phyloP scores from a whole-genome alignment of 2,329 filamentous ascomycete species.

The Phialemoniopsis sp. region DNA sequence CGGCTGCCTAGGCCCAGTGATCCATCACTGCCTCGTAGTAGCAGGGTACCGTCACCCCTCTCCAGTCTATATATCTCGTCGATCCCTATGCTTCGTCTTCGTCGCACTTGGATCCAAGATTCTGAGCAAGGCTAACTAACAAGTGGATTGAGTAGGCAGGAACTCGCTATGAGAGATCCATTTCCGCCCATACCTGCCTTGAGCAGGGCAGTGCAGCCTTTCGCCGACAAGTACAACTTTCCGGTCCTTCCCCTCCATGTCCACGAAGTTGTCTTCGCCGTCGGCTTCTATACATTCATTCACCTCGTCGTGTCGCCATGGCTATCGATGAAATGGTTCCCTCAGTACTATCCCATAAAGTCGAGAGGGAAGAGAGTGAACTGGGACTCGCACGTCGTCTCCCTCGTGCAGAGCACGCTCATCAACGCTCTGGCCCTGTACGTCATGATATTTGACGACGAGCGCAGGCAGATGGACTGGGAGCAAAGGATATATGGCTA shows the following conservation, averaged over 20 bases:
- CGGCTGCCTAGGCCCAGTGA: too few relatives aligned
- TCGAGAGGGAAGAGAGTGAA: slow-evolving; percentile 64
- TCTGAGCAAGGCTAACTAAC: background rate
- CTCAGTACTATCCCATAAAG: slow-evolving; percentile 58
- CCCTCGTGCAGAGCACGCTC: slow-evolving; percentile 70
- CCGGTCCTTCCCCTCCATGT: slow-evolving; percentile 69
- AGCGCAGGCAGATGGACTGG: slow-evolving; percentile 62
- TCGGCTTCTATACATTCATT: slow-evolving; percentile 65
- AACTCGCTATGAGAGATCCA: slow-evolving; percentile 63
- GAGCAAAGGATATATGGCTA: slow-evolving; percentile 74
- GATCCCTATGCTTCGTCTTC: background rate
- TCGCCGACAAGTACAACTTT: slow-evolving; percentile 58
- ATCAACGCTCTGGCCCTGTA: slow-evolving; percentile 73
- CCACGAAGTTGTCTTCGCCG: slow-evolving; percentile 69
- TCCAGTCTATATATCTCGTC: background rate
- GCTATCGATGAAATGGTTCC: slow-evolving; percentile 59
- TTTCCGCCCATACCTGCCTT: slow-evolving; percentile 60
- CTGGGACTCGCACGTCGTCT: slow-evolving; percentile 85
- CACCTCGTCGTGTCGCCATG: slow-evolving; percentile 63
- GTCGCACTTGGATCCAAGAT: background rate
- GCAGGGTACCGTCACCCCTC: too few relatives aligned
- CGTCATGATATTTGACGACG: slow-evolving; percentile 65
- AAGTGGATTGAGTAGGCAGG: background rate
- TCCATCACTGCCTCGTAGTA: too few relatives aligned
- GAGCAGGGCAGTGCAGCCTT: slow-evolving; percentile 53